phyloP scores from a whole-genome alignment of 768 basidiomycete genomes.

The Lactifluus rugatus region DNA sequence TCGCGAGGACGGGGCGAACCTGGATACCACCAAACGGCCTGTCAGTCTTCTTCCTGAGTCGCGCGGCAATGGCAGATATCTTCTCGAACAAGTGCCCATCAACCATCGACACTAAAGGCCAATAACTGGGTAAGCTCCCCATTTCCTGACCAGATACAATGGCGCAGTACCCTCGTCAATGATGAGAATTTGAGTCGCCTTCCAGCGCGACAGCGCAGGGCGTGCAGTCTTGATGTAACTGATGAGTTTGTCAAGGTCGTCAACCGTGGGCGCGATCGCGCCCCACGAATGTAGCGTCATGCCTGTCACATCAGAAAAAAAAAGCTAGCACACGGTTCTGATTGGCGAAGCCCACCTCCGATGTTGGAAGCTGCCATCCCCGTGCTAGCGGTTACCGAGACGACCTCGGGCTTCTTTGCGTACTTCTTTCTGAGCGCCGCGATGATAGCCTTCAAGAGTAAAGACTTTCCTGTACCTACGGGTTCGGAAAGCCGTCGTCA shows the following conservation, averaged over 20 bases:
- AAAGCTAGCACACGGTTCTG: background rate
- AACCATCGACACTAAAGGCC: conserved; percentile 53
- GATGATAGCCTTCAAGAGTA: conserved; percentile 51
- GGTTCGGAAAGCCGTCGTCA: background rate
- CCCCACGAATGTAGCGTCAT: conserved; percentile 54
- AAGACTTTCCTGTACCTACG: conserved; percentile 57
- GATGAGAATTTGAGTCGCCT: conserved; percentile 45
- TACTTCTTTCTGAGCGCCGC: conserved; percentile 39
- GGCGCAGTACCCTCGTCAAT: conserved; percentile 47
- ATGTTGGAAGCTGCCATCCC: conserved; percentile 65
- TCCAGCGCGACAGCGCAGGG: conserved; percentile 49
- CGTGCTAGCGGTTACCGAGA: conserved; percentile 52
- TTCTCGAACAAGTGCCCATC: conserved; percentile 54
- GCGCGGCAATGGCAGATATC: conserved; percentile 41
- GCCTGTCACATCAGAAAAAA: conserved; percentile 31
- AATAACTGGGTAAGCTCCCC: background rate
- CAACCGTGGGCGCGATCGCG: conserved; percentile 45
- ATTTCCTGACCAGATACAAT: too few relatives aligned
- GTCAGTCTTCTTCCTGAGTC: conserved; percentile 39
- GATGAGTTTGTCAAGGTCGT: conserved; percentile 38
- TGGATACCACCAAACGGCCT: conserved; percentile 62
- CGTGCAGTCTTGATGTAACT: conserved; percentile 42
- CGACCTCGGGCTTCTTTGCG: conserved; percentile 32
- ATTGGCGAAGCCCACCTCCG: conserved; percentile 33
- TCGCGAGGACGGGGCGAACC: conserved; percentile 26